Conservation (phyloP, 495 filamentous ascomycete genomes). For the Margaritispora aquatica region DNA sequence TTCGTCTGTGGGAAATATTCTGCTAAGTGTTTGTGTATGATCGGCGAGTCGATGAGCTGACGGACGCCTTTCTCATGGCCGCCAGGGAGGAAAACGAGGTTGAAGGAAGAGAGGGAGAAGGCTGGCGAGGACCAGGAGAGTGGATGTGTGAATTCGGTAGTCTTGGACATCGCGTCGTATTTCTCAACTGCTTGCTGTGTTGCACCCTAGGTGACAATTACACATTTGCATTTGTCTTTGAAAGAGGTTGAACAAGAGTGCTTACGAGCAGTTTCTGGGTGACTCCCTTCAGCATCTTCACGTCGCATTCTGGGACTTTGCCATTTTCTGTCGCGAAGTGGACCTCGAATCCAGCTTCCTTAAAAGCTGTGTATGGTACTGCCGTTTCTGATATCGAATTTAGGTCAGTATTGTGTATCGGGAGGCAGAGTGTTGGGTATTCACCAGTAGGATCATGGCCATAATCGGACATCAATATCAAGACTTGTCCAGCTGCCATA, state of each 20-base stretch:
- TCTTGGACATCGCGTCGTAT: constrained; percentile 38
- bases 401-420: background rate
- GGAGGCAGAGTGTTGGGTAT: background rate
- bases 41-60: constrained; percentile 45
- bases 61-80: constrained; percentile 47
- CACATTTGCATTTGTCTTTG: background rate
- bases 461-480: constrained; percentile 49
- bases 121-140: constrained; percentile 39
- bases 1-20: constrained; percentile 43
- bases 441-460: constrained; percentile 52
- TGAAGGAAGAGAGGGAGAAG: constrained; percentile 39
- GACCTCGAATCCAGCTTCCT: constrained; percentile 42
- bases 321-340: constrained; percentile 46
- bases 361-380: constrained; percentile 44
- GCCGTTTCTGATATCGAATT: constrained; percentile 36
- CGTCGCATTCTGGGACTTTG: constrained; percentile 41
- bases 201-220: constrained; percentile 38
- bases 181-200: constrained; percentile 31
- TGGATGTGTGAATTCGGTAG: constrained; percentile 35
- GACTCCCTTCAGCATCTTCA: constrained; percentile 44
- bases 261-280: constrained; percentile 45
- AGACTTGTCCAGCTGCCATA: constrained; percentile 24
- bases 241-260: background rate
- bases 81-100: constrained; percentile 46
- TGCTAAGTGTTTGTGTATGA: constrained; percentile 38